Evolutionary conservation across 306 rosid genomes (phyloP).

Genomic region (Citrullus amarus): DNA sequence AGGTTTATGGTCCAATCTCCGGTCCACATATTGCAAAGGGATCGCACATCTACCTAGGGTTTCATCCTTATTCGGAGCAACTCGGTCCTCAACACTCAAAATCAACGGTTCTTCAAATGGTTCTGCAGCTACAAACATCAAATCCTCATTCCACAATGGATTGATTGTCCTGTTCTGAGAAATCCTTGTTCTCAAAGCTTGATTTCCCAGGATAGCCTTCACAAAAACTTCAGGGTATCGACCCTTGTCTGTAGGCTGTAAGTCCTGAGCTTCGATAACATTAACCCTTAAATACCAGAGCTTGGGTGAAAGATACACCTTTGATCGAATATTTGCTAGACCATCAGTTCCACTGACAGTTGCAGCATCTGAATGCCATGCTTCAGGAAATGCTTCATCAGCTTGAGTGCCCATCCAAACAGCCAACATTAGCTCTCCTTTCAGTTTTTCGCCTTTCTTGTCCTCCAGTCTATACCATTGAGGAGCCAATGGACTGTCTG

Average conservation of each 20-base stretch:
- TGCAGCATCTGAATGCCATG: constrained; percentile 95
- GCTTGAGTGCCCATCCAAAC: constrained; percentile 99
- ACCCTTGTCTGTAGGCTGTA: constrained; percentile 61
- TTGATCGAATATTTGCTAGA: constrained; percentile 76
- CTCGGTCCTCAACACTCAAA: constrained; percentile 82
- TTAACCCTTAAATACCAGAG: constrained; percentile 97
- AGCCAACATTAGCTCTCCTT: constrained; percentile 93
- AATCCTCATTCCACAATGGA: constrained; percentile 97
- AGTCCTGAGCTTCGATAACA: constrained; percentile 92
- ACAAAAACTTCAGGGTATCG: constrained; percentile 81
- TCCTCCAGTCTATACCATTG: constrained; percentile 95
- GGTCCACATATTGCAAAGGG: constrained; percentile 37
- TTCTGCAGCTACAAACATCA: constrained; percentile 92
- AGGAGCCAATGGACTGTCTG: constrained; percentile 87
- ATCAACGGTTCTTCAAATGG: constrained; percentile 81
- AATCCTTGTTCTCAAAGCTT: constrained; percentile 58
- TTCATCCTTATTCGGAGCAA: constrained; percentile 87
- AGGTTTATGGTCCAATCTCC: constrained; percentile 78
- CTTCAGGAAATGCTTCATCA: constrained; percentile 95
- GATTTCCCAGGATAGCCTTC: constrained; percentile 71
- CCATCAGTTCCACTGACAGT: constrained; percentile 79
- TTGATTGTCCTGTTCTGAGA: constrained; percentile 65
- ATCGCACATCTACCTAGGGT: constrained; percentile 60
- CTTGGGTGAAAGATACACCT: constrained; percentile 94
- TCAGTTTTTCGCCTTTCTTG: constrained; percentile 47